Base-by-base conservation (phyloP, 2,329 filamentous ascomycete genomes). In the Elsinoe necatrix region DNA sequence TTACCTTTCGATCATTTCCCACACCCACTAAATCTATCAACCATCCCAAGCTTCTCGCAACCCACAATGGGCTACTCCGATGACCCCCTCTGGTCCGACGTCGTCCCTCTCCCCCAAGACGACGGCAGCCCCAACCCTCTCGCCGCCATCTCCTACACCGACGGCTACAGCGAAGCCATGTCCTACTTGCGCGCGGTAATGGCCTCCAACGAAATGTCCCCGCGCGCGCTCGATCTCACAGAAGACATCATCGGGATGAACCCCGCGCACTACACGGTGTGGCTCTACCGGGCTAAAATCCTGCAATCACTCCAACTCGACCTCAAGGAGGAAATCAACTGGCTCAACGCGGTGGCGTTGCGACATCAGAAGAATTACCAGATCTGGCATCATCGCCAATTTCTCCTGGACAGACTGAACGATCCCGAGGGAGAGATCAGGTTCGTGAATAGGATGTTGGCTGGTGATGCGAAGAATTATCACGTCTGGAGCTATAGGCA, bases 401-500 rank as follows among this genome's bases (percentile, higher is more conserved):
- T 73, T 69, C 77, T 74, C 71, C 80, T 74, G 60, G 83, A 76
- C 63, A 77, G 77, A 58, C 74, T 81, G 12, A 75, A 54, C 5
- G 78, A 89, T 54, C 82, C 81, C 9, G 69, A 76, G 3, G 81
- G 80, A 2, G 93, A 98, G 73, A 77, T 79, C 18, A 77, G 77
- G 12, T 97, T 97, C 69, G 80, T 96, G 59, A 80, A 78, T 58
- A 72, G 78, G 47, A 97, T 98, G 81, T 84, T 98, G 56, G 80
- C 79, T 39, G 80, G 87, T 64, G 93, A 98, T 69, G 82, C 86
- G 51, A 98, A 98, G 75, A 98, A 98, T 75, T 97, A 98, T 70
- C 93, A 98, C 69, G 93, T 97, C 48, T 98, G 93, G 93, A 89
- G 85, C 56, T 98, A 97, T 74, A 80, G 93, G 58, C 89, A 95